A percentile compares a stretch with the other conserved stretches of the same genome.
phyloP scores from a whole-genome alignment of 805 yeast species.

The Candida corydali region DNA sequence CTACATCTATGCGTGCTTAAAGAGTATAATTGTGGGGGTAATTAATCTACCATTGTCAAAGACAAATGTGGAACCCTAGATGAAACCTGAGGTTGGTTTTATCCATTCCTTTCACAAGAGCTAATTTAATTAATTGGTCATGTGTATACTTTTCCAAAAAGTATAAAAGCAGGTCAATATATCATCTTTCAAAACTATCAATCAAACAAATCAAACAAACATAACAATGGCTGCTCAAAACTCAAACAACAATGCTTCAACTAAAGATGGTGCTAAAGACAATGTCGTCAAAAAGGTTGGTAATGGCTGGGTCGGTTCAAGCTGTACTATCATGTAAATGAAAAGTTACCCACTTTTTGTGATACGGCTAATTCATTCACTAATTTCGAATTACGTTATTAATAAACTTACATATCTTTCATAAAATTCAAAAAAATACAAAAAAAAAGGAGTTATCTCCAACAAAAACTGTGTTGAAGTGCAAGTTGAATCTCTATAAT shows the following conservation, averaged over 20 bases:
- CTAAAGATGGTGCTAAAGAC: conserved; percentile 5
- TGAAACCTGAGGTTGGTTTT: no score
- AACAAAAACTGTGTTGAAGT: no score
- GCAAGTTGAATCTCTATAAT: no score
- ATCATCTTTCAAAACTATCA: no score
- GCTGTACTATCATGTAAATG: conserved; percentile 6
- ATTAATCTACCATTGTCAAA: no score
- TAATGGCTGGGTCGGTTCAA: conserved; percentile 1
- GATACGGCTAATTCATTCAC: not conserved
- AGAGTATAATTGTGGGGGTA: no score
- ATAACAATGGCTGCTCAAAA: conserved; percentile 8
- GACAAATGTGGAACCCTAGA: no score
- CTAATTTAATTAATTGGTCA: no score
- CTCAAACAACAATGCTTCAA: conserved; percentile 4
- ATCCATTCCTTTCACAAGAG: no score
- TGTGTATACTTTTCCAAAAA: no score
- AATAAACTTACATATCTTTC: not conserved
- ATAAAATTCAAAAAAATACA: conserved; percentile 1
- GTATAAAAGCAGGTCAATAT: no score
- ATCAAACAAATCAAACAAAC: conserved; percentile 1
- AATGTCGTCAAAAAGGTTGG: not conserved
- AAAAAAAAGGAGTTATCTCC: not conserved
- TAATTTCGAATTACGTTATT: not conserved
- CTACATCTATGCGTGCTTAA: no score
- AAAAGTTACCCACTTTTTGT: not conserved